Evolutionary conservation across 257 asterid species (phyloP).

Genomic region (Vinca minor): DNA sequence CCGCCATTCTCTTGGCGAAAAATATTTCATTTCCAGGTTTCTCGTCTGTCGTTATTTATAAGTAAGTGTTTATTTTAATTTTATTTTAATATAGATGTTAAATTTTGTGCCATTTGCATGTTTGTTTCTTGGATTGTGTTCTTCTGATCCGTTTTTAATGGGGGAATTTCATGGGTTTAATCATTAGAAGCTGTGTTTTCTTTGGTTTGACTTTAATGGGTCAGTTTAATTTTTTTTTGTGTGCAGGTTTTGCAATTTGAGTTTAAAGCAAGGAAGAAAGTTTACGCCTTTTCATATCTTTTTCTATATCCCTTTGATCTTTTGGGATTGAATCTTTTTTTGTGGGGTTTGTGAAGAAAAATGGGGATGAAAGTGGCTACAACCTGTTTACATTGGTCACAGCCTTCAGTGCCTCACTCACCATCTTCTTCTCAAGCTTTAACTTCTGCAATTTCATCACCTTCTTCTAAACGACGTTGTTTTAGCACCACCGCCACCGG

Average conservation of each 20-base stretch:
- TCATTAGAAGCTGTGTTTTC: conserved; percentile 21
- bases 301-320: not conserved
- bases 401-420: conserved; percentile 55
- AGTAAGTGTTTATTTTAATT: no score
- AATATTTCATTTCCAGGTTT: conserved; percentile 1
- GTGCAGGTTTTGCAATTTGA: conserved; percentile 38
- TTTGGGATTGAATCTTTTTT: not conserved
- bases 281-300: not conserved
- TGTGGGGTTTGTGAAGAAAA: conserved; percentile 6
- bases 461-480: conserved; percentile 44
- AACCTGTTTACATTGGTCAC: conserved; percentile 56
- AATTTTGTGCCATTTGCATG: conserved; percentile 4
- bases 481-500: no score
- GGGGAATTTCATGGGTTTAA: conserved; percentile 20
- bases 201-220: conserved; percentile 20
- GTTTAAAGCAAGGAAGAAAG: conserved; percentile 22
- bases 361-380: conserved; percentile 69
- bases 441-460: conserved; percentile 54
- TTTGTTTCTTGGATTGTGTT: conserved; percentile 27
- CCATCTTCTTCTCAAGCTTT: conserved; percentile 64
- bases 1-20: conserved; percentile 1
- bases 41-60: conserved; percentile 19
- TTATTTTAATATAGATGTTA: not conserved
- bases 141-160: conserved; percentile 48
- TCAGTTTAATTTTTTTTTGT: conserved; percentile 22